These are phyloP conservation scores for Colletotrichum sidae DNA, from an alignment of 2,329 filamentous ascomycete genomes.

Conservation along the genomic window DNA sequence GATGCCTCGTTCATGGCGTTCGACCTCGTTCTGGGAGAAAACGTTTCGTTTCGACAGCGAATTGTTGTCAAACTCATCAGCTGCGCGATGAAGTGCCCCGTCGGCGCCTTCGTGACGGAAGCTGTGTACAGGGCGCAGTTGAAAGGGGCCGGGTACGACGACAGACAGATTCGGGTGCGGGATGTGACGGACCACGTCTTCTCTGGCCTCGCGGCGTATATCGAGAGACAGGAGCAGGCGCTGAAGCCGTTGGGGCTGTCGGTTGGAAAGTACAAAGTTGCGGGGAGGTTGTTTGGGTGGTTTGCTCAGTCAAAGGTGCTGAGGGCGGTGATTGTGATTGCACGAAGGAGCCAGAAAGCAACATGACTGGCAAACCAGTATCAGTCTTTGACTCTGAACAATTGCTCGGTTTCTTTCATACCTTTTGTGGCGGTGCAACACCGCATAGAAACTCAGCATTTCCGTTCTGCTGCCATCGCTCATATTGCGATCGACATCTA, in stretches of 20 bases:
- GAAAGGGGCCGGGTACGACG: slow-evolving; percentile 59
- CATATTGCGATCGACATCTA: too few relatives aligned
- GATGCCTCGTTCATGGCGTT: slow-evolving; percentile 65
- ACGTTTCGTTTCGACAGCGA: slow-evolving; percentile 43
- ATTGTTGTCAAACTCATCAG: slow-evolving; percentile 56
- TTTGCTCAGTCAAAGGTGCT: slow-evolving; percentile 48
- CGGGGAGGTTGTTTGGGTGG: slow-evolving; percentile 53
- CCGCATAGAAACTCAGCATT: too few relatives aligned
- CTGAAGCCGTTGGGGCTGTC: slow-evolving; percentile 51
- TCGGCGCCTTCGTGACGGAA: slow-evolving; percentile 59
- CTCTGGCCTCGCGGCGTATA: slow-evolving; percentile 56
- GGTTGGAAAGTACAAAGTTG: slow-evolving; percentile 50
- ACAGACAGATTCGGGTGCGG: slow-evolving; percentile 52
- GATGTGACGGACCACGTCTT: slow-evolving; percentile 68
- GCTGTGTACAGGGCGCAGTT: slow-evolving; percentile 58
- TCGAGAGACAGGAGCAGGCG: slow-evolving; percentile 50
- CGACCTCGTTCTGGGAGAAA: slow-evolving; percentile 58
- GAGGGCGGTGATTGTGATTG: slow-evolving; percentile 51
- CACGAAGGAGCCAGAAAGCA: slow-evolving; percentile 27
- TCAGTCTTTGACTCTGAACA: too few relatives aligned
- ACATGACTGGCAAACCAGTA: too few relatives aligned
- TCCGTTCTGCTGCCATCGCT: too few relatives aligned
- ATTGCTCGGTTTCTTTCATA: too few relatives aligned
- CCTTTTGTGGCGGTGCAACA: too few relatives aligned
- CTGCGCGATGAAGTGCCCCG: slow-evolving; percentile 60